Evolutionary conservation across 345 rosid species (phyloP).

Genomic region (Aegle marmelos): DNA sequence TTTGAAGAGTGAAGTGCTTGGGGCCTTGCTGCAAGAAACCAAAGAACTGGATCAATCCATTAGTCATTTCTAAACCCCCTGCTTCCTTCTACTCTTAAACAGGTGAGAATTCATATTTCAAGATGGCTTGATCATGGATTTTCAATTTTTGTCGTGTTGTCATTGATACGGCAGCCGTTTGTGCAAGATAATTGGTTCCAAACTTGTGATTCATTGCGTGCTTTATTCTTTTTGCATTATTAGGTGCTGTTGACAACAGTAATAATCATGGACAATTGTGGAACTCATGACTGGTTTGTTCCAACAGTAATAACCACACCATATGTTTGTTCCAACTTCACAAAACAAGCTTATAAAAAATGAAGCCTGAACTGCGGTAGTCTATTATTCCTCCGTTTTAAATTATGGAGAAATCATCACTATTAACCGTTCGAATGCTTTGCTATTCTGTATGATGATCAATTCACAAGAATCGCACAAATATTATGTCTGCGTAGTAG

Average conservation of each 20-base stretch:
- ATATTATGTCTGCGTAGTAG: not conserved
- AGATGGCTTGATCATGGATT: not conserved
- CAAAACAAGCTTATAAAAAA: not conserved
- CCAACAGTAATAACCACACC: not conserved
- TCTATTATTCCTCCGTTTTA: too few species aligned
- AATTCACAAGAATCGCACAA: not conserved
- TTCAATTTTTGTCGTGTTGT: not conserved
- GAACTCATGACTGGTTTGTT: not conserved
- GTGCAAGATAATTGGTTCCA: not conserved
- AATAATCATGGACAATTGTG: not conserved
- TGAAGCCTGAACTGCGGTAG: too few species aligned
- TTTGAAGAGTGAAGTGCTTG: not conserved
- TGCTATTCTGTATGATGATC: not conserved
- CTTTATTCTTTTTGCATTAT: not conserved
- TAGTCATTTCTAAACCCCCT: not conserved
- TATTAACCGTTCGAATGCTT: not conserved
- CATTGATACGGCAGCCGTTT: too few species aligned
- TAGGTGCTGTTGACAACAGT: not conserved
- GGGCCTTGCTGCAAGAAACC: not conserved
- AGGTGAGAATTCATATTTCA: not conserved
- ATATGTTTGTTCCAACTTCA: too few species aligned
- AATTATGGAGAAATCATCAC: too few species aligned
- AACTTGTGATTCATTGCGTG: not conserved
- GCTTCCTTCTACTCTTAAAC: not conserved
- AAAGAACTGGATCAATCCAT: not conserved